Evolutionary conservation across 2,329 filamentous ascomycete genomes (phyloP), one percentile per base, ranked within the genome.

Genomic region (Ceratocystis albifundus): DNA sequence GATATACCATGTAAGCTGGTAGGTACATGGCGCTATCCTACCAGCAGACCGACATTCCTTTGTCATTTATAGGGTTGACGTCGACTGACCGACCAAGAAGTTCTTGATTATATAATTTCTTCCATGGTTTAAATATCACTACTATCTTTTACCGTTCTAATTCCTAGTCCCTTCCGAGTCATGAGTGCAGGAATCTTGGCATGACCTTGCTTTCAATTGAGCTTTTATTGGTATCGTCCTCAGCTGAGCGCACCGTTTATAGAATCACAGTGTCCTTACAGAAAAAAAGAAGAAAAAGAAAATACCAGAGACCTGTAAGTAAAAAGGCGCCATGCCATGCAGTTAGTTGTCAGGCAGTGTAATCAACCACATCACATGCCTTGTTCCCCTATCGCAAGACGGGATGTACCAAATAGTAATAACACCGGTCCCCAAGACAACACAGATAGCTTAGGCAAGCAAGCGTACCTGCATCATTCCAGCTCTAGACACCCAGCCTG

Each of bases 121-220:
- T 50, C 46, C n/a, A 50, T 50, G 46, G n/a, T 50, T 50, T 50
- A 50, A 50, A 20, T 50, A 50, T 50, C n/a, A 50, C 46, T 50
- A 50, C 32, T 48, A 48, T 50, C n/a, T 50, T 50, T 22, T 10
- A 50, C n/a, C 8, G 46, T 20, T 50, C 22, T 36, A 36, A 10
- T 10, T 10, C 32, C 32, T 36, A 36, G 3, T 3, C 10, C 32
- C 32, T 36, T 36, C 8, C 7, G 30, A 22, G 46, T 50, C 17
- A 8, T 25, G 17, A 50, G 20, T 22, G 46, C 7, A 8, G 15
- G n/a, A 50, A 20, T 22, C 20, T n/a, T 50, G 46, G 22, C n/a
- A 50, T 50, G 8, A 36, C 10, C 15, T 8, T 20, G 46, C n/a
- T 20, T 22, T 50, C 3, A n/a, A 50, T 50, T 50, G 22, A 10